Conservation (phyloP, 768 basidiomycete species). For the Hypsizygus marmoreus region DNA sequence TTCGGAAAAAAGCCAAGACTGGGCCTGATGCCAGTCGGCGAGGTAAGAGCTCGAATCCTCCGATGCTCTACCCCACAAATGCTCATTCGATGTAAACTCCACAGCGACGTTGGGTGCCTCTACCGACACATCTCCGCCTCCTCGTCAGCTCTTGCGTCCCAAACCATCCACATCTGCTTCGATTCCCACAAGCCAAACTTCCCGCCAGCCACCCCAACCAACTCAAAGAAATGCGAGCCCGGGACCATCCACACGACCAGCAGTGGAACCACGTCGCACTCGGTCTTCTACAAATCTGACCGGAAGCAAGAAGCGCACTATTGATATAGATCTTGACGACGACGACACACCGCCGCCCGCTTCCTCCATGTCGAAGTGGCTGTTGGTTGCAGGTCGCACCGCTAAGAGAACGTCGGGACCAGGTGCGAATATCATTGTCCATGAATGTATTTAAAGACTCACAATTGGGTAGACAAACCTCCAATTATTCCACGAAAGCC, state of each 20-base stretch:
- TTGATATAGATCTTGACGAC: background rate
- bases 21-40: no score
- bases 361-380: constrained; percentile 4
- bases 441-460: no score
- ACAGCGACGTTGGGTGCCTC: no score
- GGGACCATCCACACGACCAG: constrained; percentile 2
- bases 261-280: background rate
- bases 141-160: no score
- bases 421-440: background rate
- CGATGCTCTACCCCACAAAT: no score
- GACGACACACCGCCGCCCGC: constrained; percentile 5
- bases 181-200: background rate
- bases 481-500: no score
- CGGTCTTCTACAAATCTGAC: constrained; percentile 1
- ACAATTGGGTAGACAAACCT: no score
- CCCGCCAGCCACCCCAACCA: background rate
- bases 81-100: no score
- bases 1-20: no score
- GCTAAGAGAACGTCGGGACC: background rate
- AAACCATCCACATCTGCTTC: no score
- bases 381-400: constrained; percentile 1
- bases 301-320: background rate
- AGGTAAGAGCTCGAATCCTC: no score
- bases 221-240: constrained; percentile 4
- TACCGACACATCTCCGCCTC: no score